Percentiles rank a stretch among this genome's conserved stretches.
Conservation (phyloP, 2,329 filamentous ascomycete genomes). For the Botrytis byssoidea region DNA sequence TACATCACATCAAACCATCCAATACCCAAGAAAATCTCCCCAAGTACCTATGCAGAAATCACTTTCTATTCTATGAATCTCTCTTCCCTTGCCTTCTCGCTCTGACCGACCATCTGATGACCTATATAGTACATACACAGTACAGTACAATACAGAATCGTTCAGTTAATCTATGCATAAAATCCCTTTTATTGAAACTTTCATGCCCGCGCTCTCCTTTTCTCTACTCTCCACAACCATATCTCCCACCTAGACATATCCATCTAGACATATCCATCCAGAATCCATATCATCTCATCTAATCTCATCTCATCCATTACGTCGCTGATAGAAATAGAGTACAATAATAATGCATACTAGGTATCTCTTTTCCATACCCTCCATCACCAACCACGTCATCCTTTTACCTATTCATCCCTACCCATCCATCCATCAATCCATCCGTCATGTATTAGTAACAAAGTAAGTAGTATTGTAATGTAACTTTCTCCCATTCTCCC, state of each 20-base stretch:
- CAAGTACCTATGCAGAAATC: no score
- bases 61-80: no score
- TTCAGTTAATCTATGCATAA: not conserved
- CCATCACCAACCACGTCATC: not conserved
- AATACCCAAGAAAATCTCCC: no score
- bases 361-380: not conserved
- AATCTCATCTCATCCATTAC: not conserved
- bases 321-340: not conserved
- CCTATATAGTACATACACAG: not conserved
- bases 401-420: not conserved
- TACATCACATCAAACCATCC: no score
- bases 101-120: not conserved
- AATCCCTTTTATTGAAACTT: no score
- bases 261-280: not conserved
- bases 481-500: no score
- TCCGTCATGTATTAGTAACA: conserved; percentile 16
- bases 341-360: not conserved
- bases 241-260: not conserved
- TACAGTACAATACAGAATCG: not conserved
- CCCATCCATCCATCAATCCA: not conserved
- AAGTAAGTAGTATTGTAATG: not conserved
- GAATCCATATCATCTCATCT: not conserved
- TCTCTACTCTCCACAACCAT: not conserved
- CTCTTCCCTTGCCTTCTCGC: not conserved
- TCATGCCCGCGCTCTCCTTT: not conserved